Conservation (phyloP, 495 filamentous ascomycete species). For the Choiromyces venosus region DNA sequence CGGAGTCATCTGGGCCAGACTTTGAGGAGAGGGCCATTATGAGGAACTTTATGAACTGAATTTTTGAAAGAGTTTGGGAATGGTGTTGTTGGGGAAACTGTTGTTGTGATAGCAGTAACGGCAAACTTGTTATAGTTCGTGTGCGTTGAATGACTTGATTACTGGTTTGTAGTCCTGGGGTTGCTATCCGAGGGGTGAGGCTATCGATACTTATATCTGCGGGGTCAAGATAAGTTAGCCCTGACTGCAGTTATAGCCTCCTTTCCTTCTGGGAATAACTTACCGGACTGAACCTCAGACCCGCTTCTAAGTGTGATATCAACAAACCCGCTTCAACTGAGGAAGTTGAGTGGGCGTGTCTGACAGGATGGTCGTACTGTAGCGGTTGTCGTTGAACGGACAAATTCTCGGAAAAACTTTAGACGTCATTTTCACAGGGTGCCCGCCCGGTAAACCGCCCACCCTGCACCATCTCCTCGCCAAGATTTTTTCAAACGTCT, state of each 20-base stretch:
- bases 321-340: not conserved
- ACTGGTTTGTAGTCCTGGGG: not conserved
- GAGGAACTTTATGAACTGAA: not conserved
- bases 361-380: not conserved
- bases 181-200: not conserved
- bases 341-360: not conserved
- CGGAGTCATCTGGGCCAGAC: not conserved
- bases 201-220: not conserved
- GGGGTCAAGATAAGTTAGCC: not conserved
- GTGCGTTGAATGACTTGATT: not conserved
- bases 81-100: not conserved
- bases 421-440: not conserved
- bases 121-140: not conserved
- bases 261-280: not conserved
- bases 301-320: not conserved
- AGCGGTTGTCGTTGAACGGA: not conserved
- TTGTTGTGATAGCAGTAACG: not conserved
- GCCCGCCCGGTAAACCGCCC: not conserved
- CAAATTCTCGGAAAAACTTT: not conserved
- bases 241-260: not conserved
- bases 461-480: not conserved
- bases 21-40: not conserved
- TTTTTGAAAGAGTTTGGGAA: not conserved
- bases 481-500: not conserved
- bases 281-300: not conserved